phyloP scores from a whole-genome alignment of 1,284 basidiomycete species.

The Rhodotorula sp. region DNA sequence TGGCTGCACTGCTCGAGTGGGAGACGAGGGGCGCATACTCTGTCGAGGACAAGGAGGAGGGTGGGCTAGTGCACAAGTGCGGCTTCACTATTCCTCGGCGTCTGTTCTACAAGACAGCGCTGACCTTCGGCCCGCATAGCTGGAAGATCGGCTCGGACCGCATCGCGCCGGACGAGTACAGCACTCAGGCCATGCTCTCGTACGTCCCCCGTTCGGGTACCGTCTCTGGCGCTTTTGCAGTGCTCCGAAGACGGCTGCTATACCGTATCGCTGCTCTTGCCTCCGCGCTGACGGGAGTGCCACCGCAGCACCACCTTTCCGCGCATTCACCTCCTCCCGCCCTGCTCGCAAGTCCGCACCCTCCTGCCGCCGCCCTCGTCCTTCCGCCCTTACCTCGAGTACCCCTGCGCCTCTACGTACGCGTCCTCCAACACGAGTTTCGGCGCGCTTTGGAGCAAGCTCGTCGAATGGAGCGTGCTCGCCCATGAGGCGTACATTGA shows the following conservation, averaged over 20 bases:
- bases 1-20: conserved; percentile 33
- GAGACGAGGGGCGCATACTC: conserved; percentile 32
- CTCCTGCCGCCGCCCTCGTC: conserved; percentile 7
- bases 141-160: conserved; percentile 31
- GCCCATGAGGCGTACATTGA: conserved; percentile 22
- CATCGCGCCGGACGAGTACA: conserved; percentile 27
- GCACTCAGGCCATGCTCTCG: conserved; percentile 36
- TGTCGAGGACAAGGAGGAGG: conserved; percentile 40
- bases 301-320: conserved; percentile 29
- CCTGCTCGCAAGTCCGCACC: conserved; percentile 29
- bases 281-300: neutral
- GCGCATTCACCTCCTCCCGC: conserved; percentile 31
- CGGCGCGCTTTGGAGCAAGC: conserved; percentile 4
- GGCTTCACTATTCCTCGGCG: neutral
- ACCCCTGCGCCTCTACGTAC: too few relatives aligned
- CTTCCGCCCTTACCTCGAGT: neutral
- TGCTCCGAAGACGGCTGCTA: too few relatives aligned
- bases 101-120: too few relatives aligned
- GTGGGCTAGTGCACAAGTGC: conserved; percentile 39
- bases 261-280: neutral
- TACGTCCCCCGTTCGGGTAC: neutral
- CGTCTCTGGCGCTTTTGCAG: too few relatives aligned
- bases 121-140: conserved; percentile 4
- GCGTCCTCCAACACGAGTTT: neutral
- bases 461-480: conserved; percentile 26